Percentiles rank a stretch among this genome's conserved stretches.
Conservation (phyloP, 176 grass and related monocot species). For the Musa troglodytarum region DNA sequence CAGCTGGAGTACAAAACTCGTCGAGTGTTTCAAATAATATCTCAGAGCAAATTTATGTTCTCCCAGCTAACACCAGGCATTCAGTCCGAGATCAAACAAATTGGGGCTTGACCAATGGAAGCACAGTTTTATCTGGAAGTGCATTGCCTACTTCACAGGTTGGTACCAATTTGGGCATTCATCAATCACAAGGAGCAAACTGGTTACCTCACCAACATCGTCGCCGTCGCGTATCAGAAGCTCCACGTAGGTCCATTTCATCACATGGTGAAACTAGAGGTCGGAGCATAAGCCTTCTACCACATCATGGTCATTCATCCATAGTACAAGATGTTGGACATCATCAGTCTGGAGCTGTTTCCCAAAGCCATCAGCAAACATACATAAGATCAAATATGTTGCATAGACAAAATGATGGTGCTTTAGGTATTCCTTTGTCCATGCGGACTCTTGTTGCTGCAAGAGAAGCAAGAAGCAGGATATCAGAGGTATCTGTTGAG, state of each 20-base stretch:
- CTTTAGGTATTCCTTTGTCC: constrained; percentile 9
- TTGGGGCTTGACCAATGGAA: constrained; percentile 19
- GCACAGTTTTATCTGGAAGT: constrained; percentile 13
- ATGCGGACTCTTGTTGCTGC: constrained; percentile 12
- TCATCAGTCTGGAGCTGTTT: constrained; percentile 14
- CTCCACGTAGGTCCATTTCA: constrained; percentile 2
- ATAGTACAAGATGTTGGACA: constrained; percentile 11
- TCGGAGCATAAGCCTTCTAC: constrained; percentile 1
- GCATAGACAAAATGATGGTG: constrained; percentile 12
- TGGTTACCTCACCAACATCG: constrained; percentile 11
- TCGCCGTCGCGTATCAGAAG: neutral
- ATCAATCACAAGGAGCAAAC: constrained; percentile 17
- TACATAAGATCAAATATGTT: constrained; percentile 11
- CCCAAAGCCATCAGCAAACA: constrained; percentile 13
- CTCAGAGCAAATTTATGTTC: constrained; percentile 1
- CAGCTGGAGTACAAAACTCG: neutral
- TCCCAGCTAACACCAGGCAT: constrained; percentile 2
- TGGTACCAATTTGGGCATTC: neutral
- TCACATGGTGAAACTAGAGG: constrained; percentile 6
- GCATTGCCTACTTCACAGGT: constrained; percentile 3
- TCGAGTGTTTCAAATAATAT: neutral
- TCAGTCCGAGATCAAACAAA: constrained; percentile 6
- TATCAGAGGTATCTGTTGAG: constrained; percentile 19
- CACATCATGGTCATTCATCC: constrained; percentile 1
- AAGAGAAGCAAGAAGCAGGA: constrained; percentile 23